Conservation (phyloP, 768 basidiomycete species). For the Lactarius psammicola region DNA sequence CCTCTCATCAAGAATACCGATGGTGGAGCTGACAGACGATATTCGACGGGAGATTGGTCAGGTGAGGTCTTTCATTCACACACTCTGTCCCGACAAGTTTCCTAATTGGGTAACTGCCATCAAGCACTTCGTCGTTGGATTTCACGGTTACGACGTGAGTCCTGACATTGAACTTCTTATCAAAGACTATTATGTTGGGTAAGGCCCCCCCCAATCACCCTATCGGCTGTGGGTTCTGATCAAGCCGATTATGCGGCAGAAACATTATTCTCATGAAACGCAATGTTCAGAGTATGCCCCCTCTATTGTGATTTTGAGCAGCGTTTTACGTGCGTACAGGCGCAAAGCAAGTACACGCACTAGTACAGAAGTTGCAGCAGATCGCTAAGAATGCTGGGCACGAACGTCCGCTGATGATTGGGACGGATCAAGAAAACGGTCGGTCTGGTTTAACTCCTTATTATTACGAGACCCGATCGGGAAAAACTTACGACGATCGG, state of each 20-base stretch:
- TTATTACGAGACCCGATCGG: not conserved
- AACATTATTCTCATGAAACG: slow-evolving; percentile 69
- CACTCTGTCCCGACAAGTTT: not conserved
- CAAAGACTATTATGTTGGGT: slow-evolving; percentile 60
- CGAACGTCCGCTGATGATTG: slow-evolving; percentile 55
- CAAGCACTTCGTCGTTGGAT: slow-evolving; percentile 72
- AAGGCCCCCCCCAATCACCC: slow-evolving; percentile 16
- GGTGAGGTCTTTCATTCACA: not conserved
- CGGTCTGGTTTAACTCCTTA: slow-evolving; percentile 46
- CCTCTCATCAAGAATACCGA: not conserved
- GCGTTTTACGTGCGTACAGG: slow-evolving; percentile 38
- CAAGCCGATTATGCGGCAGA: slow-evolving; percentile 28
- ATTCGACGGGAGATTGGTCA: slow-evolving; percentile 36
- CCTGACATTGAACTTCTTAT: slow-evolving; percentile 57
- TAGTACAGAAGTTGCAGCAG: slow-evolving; percentile 51
- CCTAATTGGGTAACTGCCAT: not conserved
- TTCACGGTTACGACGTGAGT: slow-evolving; percentile 55
- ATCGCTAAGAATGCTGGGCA: slow-evolving; percentile 60
- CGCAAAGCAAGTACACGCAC: slow-evolving; percentile 47
- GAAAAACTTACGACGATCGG: not conserved
- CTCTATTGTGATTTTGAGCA: not conserved
- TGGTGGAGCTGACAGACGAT: slow-evolving; percentile 22
- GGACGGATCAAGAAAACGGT: slow-evolving; percentile 75
- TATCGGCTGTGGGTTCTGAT: not conserved
- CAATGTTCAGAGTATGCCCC: slow-evolving; percentile 52